Evolutionary conservation across 768 basidiomycete species (phyloP), one percentile per base, ranked within the genome.

Genomic region (Suillus brevipes): DNA sequence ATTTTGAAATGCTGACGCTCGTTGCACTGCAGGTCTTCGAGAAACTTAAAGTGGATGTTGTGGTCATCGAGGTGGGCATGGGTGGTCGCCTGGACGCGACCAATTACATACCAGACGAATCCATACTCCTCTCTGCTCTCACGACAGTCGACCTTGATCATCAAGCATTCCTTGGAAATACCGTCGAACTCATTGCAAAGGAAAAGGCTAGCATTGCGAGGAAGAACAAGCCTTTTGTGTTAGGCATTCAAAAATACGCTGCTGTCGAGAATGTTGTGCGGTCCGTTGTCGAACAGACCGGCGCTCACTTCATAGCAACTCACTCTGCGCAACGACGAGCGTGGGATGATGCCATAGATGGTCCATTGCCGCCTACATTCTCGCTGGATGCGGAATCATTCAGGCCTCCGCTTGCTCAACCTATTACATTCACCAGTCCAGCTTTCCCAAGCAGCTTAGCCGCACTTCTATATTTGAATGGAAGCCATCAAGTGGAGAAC

Each of bases 41-140:
- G 72, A 77, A 78, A 9, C 79, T 78, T 3, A 68, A 78, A n/a
- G 82, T 96, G 7, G 96, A 98, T 68, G 71, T 98, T 45, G 90
- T 89, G 25, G 86, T 99, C 12, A 77, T 97, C 52, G 97, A 99
- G 78, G 96, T 95, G 12, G 97, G 97, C 0, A 89, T 99, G 90
- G 97, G 97, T 0, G 97, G 97, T 6, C 82, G 87, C 4, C 77
- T 90, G 59, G 97, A 99, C 74, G 97, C 97, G 23, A 99, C 97
- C 3, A 99, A 99, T 73, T 84, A 91, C 62, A 85, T 99, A 23
- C 85, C 92, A 2, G 85, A 89, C 53, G 80, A 84, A 1, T 79
- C 79, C 60, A 84, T 96, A 49, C 76, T 94, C 38, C 86, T 89
- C 2, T 93, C 92, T n/a, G 91, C 87, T 38, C 80, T 99, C 34